phyloP scores from a whole-genome alignment of 495 filamentous ascomycete genomes.

The Hyaloscypha finlandica region DNA sequence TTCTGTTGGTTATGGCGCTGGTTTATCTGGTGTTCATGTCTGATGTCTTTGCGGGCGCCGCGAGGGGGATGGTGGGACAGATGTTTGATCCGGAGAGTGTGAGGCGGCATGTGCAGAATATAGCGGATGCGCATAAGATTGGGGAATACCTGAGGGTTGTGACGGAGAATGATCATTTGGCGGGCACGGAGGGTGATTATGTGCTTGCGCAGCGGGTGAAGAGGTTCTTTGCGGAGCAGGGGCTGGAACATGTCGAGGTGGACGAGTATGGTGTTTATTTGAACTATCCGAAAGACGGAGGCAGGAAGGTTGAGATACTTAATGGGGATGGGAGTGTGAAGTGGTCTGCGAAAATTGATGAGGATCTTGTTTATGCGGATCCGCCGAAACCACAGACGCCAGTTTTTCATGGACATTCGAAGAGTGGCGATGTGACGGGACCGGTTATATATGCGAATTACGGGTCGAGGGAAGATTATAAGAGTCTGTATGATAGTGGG shows the following conservation, averaged over 20 bases:
- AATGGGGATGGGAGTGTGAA: constrained; percentile 59
- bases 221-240: constrained; percentile 59
- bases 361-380: constrained; percentile 58
- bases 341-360: constrained; percentile 88
- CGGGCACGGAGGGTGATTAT: constrained; percentile 87
- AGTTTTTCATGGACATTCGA: constrained; percentile 88
- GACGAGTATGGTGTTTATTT: constrained; percentile 86
- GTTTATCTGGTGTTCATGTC: constrained; percentile 84
- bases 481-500: constrained; percentile 65
- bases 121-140: constrained; percentile 67
- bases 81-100: constrained; percentile 69
- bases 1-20: constrained; percentile 71
- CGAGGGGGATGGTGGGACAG: constrained; percentile 46
- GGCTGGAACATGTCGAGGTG: constrained; percentile 72
- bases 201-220: constrained; percentile 81
- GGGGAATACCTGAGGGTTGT: constrained; percentile 69
- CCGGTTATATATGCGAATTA: constrained; percentile 95
- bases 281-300: constrained; percentile 81
- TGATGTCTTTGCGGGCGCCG: constrained; percentile 68
- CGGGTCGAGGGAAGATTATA: constrained; percentile 82
- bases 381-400: constrained; percentile 60
- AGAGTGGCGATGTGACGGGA: constrained; percentile 84
- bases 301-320: constrained; percentile 79
- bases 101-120: constrained; percentile 67
- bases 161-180: constrained; percentile 80